Evolutionary conservation across 495 filamentous ascomycete genomes (phyloP), one percentile per base, ranked within the genome.

Genomic region (Coniosporium apollinis): DNA sequence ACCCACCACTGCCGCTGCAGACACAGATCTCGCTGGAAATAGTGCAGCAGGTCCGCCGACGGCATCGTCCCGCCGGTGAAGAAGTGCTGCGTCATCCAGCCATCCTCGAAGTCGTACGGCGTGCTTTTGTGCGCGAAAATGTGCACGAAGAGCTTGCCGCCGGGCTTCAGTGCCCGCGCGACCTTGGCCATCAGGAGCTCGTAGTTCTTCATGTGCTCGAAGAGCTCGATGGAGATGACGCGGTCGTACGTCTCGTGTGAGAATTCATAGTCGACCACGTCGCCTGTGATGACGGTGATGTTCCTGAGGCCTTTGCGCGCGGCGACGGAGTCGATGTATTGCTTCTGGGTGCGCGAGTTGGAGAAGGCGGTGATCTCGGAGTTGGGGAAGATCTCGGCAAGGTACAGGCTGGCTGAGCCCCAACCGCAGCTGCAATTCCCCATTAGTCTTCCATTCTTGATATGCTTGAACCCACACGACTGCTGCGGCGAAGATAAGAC

Each of bases 151-250:
- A 76, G 49, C 55, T 74, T 73, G 6, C 74, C 74, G 5, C 56
- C 59, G 3, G 68, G 63, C 44, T 64, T 69, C 36, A 78, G 49
- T 7, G 69, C 59, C 21, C 63, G 54, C 7, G 61, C 35, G 28
- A 76, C 46, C 46, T 78, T 78, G 9, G 60, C 64, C 60, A 78
- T 64, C 22, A 79, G 63, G 6, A 67, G 52, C 38, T 72, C 62
- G 55, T 78, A 77, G 43, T 78, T 79, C 48, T 79, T 79, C 73
- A 79, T 77, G 49, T 79, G 74, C 47, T 79, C 74, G 46, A 79
- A 76, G 16, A 79, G 59, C 56, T 77, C 72, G 39, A 79, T 70
- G 3, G 66, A 70, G 18, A 76, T 47, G 2, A 76, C 66, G 3
- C 74, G 62, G 43, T 79, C 74, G 41, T 66, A 79, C 21, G 41